Evolutionary conservation across 2,329 filamentous ascomycete genomes (phyloP).

Genomic region (Tolypocladium cylindrosporum): DNA sequence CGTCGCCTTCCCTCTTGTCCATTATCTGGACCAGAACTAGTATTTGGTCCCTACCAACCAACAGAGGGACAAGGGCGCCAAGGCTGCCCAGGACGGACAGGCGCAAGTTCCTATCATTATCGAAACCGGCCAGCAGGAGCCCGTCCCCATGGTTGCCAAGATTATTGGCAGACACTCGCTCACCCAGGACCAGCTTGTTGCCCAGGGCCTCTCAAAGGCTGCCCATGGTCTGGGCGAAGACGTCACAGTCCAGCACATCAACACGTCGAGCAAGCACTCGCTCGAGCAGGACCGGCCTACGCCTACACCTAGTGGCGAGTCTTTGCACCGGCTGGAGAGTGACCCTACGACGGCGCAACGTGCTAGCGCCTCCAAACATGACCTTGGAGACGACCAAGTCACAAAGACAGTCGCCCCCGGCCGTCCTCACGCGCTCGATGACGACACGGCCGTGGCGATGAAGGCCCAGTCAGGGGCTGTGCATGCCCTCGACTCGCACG

Average conservation of each 20-base stretch:
- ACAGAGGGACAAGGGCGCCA: neutral
- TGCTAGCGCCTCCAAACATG: neutral
- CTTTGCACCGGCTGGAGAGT: constrained; percentile 4
- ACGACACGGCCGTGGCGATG: constrained; percentile 1
- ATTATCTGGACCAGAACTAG: constrained; percentile 6
- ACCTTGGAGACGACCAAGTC: constrained; percentile 1
- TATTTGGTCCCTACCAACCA: constrained; percentile 6
- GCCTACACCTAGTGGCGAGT: neutral
- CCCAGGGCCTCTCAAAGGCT: neutral
- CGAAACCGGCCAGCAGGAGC: neutral
- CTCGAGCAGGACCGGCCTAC: constrained; percentile 5
- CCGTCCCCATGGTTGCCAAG: neutral
- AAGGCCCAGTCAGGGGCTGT: neutral
- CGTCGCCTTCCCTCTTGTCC: constrained; percentile 3
- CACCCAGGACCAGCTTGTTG: constrained; percentile 3
- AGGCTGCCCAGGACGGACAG: neutral
- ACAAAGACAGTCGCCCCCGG: neutral
- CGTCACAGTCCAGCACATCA: neutral
- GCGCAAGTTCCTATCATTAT: neutral
- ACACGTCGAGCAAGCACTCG: constrained; percentile 1
- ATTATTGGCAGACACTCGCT: constrained; percentile 4
- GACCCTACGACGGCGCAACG: constrained; percentile 1
- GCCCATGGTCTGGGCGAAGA: constrained; percentile 6
- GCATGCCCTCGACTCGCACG: constrained; percentile 4
- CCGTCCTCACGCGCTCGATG: constrained; percentile 3